Conservation (phyloP, 257 asterid genomes). For the Voacanga thouarsii region DNA sequence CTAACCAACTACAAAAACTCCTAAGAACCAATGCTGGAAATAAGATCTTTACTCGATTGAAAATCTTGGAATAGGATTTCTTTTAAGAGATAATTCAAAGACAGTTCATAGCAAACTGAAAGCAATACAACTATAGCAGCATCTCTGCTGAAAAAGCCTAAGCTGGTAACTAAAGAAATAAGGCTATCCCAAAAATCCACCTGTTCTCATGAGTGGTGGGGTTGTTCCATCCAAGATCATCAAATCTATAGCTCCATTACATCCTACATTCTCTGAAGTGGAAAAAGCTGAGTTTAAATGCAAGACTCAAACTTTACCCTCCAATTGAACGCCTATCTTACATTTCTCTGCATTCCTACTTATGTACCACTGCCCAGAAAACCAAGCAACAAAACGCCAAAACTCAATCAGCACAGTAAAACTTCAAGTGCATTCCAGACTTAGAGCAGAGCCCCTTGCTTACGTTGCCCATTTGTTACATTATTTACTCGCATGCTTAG, state of each 20-base stretch:
- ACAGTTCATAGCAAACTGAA: background rate
- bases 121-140: background rate
- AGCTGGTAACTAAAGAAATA: background rate
- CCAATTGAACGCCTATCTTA: background rate
- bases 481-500: background rate
- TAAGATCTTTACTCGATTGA: background rate
- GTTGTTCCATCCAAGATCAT: background rate
- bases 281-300: background rate
- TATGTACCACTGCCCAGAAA: background rate
- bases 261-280: background rate
- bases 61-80: background rate
- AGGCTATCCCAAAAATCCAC: background rate
- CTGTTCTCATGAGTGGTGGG: background rate
- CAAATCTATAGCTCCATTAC: background rate
- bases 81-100: background rate
- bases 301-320: background rate
- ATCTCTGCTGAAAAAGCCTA: background rate
- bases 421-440: too few relatives aligned
- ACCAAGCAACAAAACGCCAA: background rate
- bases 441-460: background rate
- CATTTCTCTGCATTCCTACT: background rate
- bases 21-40: background rate
- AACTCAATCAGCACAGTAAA: background rate
- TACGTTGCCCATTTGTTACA: background rate
- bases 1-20: background rate